A percentile compares a stretch with the other conserved stretches of the same genome.
phyloP scores from a whole-genome alignment of 176 grass and related monocot genomes.

The Oryza longistaminata region DNA sequence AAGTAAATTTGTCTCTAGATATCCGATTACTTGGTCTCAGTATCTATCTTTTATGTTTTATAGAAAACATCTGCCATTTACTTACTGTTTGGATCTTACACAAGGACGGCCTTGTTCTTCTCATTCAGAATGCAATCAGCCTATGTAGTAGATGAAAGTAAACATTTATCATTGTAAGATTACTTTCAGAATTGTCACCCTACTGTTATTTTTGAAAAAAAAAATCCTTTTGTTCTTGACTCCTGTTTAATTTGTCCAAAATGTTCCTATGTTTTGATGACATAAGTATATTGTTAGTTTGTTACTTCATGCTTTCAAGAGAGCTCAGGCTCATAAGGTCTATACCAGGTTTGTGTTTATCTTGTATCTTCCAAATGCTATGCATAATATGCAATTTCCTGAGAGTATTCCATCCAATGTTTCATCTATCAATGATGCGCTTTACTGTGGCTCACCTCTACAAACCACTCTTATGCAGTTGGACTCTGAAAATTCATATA shows the following conservation, averaged over 20 bases:
- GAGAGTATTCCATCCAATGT: neutral
- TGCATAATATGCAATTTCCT: neutral
- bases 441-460: constrained; percentile 1
- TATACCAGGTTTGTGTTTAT: neutral
- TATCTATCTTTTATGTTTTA: neutral
- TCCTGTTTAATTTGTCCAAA: neutral
- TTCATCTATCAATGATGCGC: neutral
- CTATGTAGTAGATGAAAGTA: neutral
- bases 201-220: neutral
- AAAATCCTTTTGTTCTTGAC: neutral
- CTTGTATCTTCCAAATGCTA: neutral
- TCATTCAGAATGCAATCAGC: neutral
- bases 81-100: neutral
- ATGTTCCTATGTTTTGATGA: neutral
- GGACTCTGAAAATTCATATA: constrained; percentile 59
- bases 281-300: neutral
- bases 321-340: neutral
- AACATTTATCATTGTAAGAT: neutral
- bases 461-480: constrained; percentile 51
- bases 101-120: neutral
- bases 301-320: neutral
- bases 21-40: neutral
- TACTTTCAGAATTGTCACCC: neutral
- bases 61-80: neutral
- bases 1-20: neutral